phyloP scores from a whole-genome alignment of 441 rosid genomes.

The Populus hybrid region DNA sequence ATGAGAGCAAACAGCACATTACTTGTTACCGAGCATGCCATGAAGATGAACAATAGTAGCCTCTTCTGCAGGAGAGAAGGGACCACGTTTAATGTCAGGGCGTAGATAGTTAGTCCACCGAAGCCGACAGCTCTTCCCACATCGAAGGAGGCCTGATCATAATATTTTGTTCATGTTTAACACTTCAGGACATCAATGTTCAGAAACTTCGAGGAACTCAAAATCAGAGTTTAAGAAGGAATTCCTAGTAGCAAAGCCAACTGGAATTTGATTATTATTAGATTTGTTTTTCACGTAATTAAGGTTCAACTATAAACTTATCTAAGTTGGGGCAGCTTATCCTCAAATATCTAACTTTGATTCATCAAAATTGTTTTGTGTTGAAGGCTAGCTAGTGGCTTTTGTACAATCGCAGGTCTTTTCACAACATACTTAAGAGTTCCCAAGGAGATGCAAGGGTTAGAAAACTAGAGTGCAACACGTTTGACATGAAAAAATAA shows the following conservation, averaged over 20 bases:
- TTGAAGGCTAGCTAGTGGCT: neutral
- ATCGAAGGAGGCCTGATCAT: conserved; percentile 40
- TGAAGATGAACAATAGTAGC: conserved; percentile 42
- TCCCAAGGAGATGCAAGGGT: neutral
- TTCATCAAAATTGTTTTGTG: neutral
- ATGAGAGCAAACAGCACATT: neutral
- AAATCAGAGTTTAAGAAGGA: neutral
- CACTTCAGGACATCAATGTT: neutral
- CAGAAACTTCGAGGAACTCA: neutral
- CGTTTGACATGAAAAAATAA: neutral
- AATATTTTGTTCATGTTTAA: neutral
- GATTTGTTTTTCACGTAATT: neutral
- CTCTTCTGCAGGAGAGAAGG: conserved; percentile 48
- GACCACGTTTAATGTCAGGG: conserved; percentile 52
- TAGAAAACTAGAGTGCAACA: neutral
- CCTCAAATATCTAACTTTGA: neutral
- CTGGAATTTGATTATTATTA: neutral
- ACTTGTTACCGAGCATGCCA: conserved; percentile 52
- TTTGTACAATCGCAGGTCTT: neutral
- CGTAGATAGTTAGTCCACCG: conserved; percentile 60
- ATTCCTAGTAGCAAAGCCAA: neutral
- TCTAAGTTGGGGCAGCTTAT: neutral
- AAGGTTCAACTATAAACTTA: neutral
- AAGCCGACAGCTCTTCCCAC: conserved; percentile 62
- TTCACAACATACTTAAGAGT: neutral